These are phyloP conservation scores for Acacia acuminata DNA, from an alignment of 306 rosid species.

Conservation along the genomic window DNA sequence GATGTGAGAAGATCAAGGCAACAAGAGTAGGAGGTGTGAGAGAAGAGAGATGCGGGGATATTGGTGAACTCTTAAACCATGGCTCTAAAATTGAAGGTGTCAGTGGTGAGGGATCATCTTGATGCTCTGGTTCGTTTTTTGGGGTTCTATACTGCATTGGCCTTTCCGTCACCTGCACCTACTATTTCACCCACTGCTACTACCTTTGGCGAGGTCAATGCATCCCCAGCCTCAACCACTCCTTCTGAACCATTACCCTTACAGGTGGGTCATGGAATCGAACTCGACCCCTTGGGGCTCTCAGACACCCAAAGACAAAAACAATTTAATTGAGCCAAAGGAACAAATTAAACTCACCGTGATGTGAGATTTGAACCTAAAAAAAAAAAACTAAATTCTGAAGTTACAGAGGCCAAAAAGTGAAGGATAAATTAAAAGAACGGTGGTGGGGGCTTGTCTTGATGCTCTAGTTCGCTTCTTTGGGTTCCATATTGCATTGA, in stretches of 20 bases:
- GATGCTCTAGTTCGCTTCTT: constrained; percentile 89
- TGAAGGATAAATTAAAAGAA: neutral
- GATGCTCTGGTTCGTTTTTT: no score
- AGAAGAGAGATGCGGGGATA: constrained; percentile 81
- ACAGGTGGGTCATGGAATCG: constrained; percentile 67
- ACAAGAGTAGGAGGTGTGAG: constrained; percentile 55
- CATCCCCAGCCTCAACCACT: constrained; percentile 37
- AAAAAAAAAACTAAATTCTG: neutral
- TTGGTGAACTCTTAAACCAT: constrained; percentile 96
- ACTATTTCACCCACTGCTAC: constrained; percentile 41
- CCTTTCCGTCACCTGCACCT: neutral
- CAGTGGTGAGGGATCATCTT: constrained; percentile 63
- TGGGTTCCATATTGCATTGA: constrained; percentile 37
- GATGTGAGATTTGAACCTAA: constrained; percentile 56
- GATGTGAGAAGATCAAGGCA: constrained; percentile 57
- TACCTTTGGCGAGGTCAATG: neutral
- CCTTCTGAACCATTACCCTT: constrained; percentile 68
- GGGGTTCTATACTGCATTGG: no score
- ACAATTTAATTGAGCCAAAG: constrained; percentile 9
- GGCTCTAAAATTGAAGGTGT: constrained; percentile 87
- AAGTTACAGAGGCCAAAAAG: neutral
- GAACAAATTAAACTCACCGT: constrained; percentile 42
- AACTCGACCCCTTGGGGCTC: constrained; percentile 10
- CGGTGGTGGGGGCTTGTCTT: constrained; percentile 70
- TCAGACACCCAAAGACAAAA: neutral